These are phyloP conservation scores for Thraustotheca clavata DNA, from an alignment of 352 stramenopile species.

Conservation along the genomic window DNA sequence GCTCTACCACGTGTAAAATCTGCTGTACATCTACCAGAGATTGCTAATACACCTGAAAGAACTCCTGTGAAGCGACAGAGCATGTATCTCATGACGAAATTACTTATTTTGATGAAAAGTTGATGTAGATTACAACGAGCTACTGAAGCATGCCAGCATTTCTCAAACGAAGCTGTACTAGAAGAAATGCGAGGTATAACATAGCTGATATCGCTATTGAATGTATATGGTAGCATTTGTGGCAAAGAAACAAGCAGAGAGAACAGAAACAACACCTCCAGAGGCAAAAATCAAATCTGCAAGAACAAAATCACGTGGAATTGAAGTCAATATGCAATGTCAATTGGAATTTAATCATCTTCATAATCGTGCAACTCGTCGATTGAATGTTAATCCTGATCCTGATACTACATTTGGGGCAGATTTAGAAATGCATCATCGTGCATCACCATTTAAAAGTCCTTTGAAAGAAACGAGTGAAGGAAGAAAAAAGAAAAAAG, in stretches of 20 bases:
- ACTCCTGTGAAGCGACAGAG: neutral
- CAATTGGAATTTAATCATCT: conserved; percentile 9
- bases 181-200: neutral
- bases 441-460: neutral
- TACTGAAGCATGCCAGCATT: neutral
- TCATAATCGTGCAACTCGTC: neutral
- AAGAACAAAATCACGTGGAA: neutral
- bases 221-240: neutral
- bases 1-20: neutral
- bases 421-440: neutral
- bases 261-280: neutral
- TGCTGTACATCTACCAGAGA: neutral
- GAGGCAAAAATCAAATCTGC: neutral
- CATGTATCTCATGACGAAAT: neutral
- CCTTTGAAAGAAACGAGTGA: neutral
- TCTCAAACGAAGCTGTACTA: neutral
- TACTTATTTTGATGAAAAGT: neutral
- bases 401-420: neutral
- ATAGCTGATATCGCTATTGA: neutral
- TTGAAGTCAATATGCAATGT: conserved; percentile 13
- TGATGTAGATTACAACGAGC: neutral
- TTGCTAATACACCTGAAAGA: neutral
- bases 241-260: neutral
- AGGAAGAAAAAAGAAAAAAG: neutral
- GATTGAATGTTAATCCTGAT: conserved; percentile 7